A percentile compares a stretch with the other conserved stretches of the same genome.
These are phyloP conservation scores for Colletotrichum liriopes DNA, from an alignment of 2,329 filamentous ascomycete genomes.

Conservation along the genomic window DNA sequence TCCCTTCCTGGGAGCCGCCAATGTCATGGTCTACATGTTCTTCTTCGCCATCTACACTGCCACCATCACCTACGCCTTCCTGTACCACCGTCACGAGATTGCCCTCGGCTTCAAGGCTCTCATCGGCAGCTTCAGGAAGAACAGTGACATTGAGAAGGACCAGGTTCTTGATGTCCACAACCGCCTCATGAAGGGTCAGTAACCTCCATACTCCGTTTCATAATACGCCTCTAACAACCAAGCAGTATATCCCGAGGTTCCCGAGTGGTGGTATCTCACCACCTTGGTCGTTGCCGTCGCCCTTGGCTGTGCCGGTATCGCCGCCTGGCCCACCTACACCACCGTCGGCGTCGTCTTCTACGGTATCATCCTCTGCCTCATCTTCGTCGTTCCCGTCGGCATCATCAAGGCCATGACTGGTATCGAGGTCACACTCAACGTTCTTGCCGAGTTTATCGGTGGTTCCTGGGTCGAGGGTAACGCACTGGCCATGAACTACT, in stretches of 20 bases:
- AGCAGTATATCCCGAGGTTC: constrained; percentile 61
- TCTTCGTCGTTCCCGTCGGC: constrained; percentile 68
- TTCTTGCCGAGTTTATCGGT: constrained; percentile 68
- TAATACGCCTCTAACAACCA: constrained; percentile 17
- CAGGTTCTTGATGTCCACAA: constrained; percentile 62
- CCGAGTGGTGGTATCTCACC: constrained; percentile 69
- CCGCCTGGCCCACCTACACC: constrained; percentile 66
- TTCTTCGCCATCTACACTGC: constrained; percentile 71
- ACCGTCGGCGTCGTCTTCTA: constrained; percentile 67
- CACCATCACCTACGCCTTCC: constrained; percentile 64
- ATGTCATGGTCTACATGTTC: constrained; percentile 67
- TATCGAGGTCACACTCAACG: constrained; percentile 67
- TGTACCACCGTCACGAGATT: constrained; percentile 69
- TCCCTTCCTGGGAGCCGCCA: constrained; percentile 65
- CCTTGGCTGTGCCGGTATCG: constrained; percentile 63
- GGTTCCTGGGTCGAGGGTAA: constrained; percentile 67
- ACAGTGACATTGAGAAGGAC: constrained; percentile 54
- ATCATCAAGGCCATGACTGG: constrained; percentile 70
- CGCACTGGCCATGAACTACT: constrained; percentile 68
- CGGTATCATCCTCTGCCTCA: constrained; percentile 63
- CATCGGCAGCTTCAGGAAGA: constrained; percentile 61
- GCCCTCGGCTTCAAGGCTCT: constrained; percentile 64
- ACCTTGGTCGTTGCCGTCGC: constrained; percentile 61
- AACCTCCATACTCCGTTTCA: not conserved
- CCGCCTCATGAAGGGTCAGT: constrained; percentile 57